These are phyloP conservation scores for Lasiodiplodia theobromae DNA, from an alignment of 2,329 filamentous ascomycete genomes.

Conservation along the genomic window DNA sequence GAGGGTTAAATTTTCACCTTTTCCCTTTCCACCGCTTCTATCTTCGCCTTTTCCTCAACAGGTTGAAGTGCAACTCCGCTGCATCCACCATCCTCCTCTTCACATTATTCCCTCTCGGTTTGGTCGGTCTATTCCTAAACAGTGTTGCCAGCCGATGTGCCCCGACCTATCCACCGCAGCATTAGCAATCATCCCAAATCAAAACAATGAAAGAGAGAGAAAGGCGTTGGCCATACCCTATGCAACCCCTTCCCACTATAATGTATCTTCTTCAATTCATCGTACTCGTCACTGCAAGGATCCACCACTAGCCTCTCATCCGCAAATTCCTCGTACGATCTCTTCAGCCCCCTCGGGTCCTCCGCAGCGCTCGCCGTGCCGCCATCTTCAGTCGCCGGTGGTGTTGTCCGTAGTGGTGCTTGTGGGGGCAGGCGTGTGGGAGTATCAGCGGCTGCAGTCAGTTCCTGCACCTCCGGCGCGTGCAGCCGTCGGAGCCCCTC, in stretches of 20 bases:
- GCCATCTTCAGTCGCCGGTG: too few species aligned
- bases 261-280: neutral
- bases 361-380: too few species aligned
- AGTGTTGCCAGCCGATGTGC: neutral
- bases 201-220: too few species aligned
- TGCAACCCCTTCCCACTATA: neutral
- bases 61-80: neutral
- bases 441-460: too few species aligned
- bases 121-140: neutral
- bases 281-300: neutral
- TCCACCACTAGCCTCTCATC: neutral
- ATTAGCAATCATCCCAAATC: too few species aligned
- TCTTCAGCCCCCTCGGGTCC: neutral
- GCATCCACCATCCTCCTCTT: slow-evolving; percentile 2
- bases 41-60: neutral
- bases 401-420: too few species aligned
- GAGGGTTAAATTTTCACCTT: too few species aligned
- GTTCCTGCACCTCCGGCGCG: too few species aligned
- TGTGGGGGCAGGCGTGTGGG: too few species aligned
- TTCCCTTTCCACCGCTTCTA: neutral
- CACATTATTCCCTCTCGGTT: neutral
- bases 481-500: too few species aligned
- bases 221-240: neutral
- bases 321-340: neutral
- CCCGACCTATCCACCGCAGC: neutral